Evolutionary conservation across 768 basidiomycete genomes (phyloP), one percentile per base, ranked within the genome.

Genomic region (Tephrocybe sp.): DNA sequence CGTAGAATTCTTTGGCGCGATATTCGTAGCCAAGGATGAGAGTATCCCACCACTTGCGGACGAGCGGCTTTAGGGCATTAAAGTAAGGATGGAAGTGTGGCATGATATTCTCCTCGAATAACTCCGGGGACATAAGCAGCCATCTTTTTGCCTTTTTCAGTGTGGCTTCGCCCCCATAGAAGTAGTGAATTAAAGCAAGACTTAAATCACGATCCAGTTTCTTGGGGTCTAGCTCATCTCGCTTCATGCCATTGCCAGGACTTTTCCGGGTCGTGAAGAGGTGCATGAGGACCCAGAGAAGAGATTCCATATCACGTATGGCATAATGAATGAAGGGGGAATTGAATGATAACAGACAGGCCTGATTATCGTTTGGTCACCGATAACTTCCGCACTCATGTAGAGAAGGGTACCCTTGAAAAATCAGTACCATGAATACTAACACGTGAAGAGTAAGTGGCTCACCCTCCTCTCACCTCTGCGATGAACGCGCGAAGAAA

Each of bases 201-300:
- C 19, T 3, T 14, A 46, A 14, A 26, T 8, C 33, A 23, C 4
- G 5, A n/a, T 35, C 16, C 9, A 31, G 44, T 1, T 34, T 33
- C 5, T 12, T 43, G 17, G 14, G 22, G 11, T 35, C 31, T 16
- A 34, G 20, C 8, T 43, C 33, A 4, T 48, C 12, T 14, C 20
- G n/a, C 20, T 8, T 6, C 23, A 38, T 43, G 3, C 16, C 7
- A 1, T 34, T 50, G 14, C 34, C 34, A 3, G 44, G 50, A 9
- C 44, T 23, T 16, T 32, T 22, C 13, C 44, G 36, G 1, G 26
- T n/a, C 9, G 39, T 44, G 31, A 35, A 44, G 4, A 36, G n/a
- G 13, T 45, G 22, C 9, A 45, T 35, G 19, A 45, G 36, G 31
- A 45, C 44, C 50, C 44, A 45, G 9, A 51, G 38, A 14, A 45